Percentiles rank a stretch among this genome's conserved stretches.
These are phyloP conservation scores for Protomyces pachydermus DNA, from an alignment of 1,139 yeast species.

Conservation along the genomic window DNA sequence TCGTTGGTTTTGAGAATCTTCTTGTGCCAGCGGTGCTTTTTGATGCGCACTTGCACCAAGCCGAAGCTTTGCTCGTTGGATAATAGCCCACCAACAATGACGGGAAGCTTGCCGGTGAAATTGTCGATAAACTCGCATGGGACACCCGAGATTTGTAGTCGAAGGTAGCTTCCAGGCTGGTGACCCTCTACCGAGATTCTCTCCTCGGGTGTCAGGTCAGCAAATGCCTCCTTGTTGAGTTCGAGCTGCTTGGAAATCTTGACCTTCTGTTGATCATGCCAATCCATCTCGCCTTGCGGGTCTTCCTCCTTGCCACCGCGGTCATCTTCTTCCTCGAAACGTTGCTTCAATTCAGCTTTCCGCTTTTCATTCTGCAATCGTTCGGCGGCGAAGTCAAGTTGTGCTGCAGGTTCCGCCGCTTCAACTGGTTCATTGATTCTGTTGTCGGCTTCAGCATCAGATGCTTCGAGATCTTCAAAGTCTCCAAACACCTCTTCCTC, in stretches of 20 bases:
- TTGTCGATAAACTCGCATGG: slow-evolving; percentile 90
- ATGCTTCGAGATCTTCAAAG: slow-evolving; percentile 70
- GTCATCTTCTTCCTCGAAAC: slow-evolving; percentile 74
- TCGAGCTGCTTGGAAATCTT: slow-evolving; percentile 95
- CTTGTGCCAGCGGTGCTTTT: slow-evolving; percentile 99
- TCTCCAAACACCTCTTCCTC: slow-evolving; percentile 65
- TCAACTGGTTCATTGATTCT: slow-evolving; percentile 32
- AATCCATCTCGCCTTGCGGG: slow-evolving; percentile 64
- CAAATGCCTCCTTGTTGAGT: slow-evolving; percentile 68
- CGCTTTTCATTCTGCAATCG: slow-evolving; percentile 79
- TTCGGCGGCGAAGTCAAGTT: slow-evolving; percentile 54
- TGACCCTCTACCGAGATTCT: slow-evolving; percentile 84
- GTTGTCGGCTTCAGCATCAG: slow-evolving; percentile 36
- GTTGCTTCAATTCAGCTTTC: slow-evolving; percentile 80
- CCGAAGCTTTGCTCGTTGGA: slow-evolving; percentile 93
- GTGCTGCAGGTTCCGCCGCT: slow-evolving; percentile 38
- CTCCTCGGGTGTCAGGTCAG: slow-evolving; percentile 66
- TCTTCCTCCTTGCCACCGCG: slow-evolving; percentile 65
- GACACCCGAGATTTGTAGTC: slow-evolving; percentile 70
- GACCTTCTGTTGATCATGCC: slow-evolving; percentile 97
- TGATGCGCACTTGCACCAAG: slow-evolving; percentile 82
- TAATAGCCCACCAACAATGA: slow-evolving; percentile 83
- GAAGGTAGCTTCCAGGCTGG: slow-evolving; percentile 90
- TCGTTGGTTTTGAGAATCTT: slow-evolving; percentile 92
- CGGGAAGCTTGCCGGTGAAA: slow-evolving; percentile 77